Evolutionary conservation across 2,329 filamentous ascomycete species (phyloP), one percentile per base, ranked within the genome.

Genomic region (Calonectria ilicicola): DNA sequence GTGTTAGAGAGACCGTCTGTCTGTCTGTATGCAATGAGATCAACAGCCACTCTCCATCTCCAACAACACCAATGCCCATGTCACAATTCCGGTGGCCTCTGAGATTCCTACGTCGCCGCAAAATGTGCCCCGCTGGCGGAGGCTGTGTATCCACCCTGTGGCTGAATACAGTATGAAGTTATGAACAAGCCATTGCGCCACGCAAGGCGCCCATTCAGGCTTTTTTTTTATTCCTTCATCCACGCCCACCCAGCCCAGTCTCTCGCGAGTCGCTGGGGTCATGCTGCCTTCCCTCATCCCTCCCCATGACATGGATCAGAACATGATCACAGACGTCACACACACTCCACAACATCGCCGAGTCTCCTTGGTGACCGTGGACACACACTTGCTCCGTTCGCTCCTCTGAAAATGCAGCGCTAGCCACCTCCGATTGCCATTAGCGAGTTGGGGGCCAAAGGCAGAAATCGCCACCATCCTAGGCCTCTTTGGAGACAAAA

Each of bases 191-290:
- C 29, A 65, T 67, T 72, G 66, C 72, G 70, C 72, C 70, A 74
- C 72, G 58, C 72, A 69, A 74, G 72, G 72, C 73, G 38, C 49
- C 70, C 64, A 65, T 64, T 40, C 56, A 70, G 70, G 69, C 70
- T 10, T 17, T 51, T 65, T 46, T 67, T 26, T 12, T 47, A 23
- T 58, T 17, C 32, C 35, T 62, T 21, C 23, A n/a, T n/a, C 27
- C 58, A 29, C 23, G 2, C 58, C 58, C 56, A 42, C 56, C 15
- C 40, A 19, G 9, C 19, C 42, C 17, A n/a, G 19, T 44, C 17
- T 12, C 42, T 9, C 19, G n/a, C 12, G 32, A 35, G 32, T 35
- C 32, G 32, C 32, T 35, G 9, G 32, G 32, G 32, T 35, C 32
- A 35, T 35, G 32, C 32, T 35, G 32, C 32, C 32, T 35, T n/a